Evolutionary conservation across 371 early-diverging fungal species (phyloP).

Genomic region (Sporodiniella umbellata): DNA sequence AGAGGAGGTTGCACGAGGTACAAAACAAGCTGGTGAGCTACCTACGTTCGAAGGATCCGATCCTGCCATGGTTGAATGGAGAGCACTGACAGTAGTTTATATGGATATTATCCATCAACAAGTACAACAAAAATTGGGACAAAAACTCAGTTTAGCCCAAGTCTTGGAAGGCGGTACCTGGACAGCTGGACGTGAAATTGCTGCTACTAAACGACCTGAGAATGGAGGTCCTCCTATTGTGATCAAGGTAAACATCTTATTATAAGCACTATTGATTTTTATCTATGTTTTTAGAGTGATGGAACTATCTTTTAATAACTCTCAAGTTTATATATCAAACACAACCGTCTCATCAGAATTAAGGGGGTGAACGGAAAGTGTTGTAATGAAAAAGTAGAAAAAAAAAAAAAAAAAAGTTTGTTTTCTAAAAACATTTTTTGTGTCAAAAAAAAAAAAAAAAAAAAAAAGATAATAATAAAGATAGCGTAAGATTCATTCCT

Average conservation of each 20-base stretch:
- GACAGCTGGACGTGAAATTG: constrained; percentile 88
- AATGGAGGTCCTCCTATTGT: constrained; percentile 88
- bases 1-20: constrained; percentile 19
- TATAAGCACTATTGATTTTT: neutral
- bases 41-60: constrained; percentile 80
- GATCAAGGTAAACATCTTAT: constrained; percentile 45
- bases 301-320: constrained; percentile 42
- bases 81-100: constrained; percentile 84
- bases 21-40: constrained; percentile 6
- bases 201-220: constrained; percentile 68
- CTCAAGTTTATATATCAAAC: neutral
- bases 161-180: constrained; percentile 92
- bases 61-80: constrained; percentile 89
- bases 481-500: too few relatives aligned
- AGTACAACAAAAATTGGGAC: constrained; percentile 47
- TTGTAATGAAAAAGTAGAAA: too few relatives aligned
- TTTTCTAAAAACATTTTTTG: neutral
- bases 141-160: constrained; percentile 72
- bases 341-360: too few relatives aligned
- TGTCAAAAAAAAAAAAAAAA: neutral
- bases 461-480: neutral
- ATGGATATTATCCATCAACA: constrained; percentile 71
- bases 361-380: too few relatives aligned
- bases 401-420: too few relatives aligned
- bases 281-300: constrained; percentile 34